Percentiles rank a stretch among this genome's conserved stretches.
Evolutionary conservation across 2,329 filamentous ascomycete genomes (phyloP).

Genomic region (Orbilia ellipsospora): DNA sequence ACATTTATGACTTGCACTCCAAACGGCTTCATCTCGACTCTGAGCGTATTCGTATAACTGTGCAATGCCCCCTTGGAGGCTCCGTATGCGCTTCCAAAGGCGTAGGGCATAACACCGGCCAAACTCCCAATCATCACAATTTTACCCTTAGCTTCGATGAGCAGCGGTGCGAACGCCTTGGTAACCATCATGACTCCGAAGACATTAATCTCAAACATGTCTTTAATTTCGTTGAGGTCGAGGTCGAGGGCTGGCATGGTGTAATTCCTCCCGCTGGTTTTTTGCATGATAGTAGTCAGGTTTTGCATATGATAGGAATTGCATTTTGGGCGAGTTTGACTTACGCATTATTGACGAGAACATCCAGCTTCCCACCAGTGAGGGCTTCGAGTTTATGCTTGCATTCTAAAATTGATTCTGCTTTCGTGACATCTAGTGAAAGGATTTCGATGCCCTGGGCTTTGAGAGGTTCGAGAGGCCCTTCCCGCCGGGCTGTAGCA

Average conservation of each 20-base stretch:
- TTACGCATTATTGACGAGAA: slow-evolving; percentile 72
- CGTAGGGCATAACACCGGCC: slow-evolving; percentile 59
- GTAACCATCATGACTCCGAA: slow-evolving; percentile 63
- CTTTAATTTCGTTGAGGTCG: slow-evolving; percentile 54
- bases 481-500: slow-evolving; percentile 68
- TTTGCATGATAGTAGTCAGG: slow-evolving; percentile 11
- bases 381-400: slow-evolving; percentile 65
- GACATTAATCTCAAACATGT: slow-evolving; percentile 63
- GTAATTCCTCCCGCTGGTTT: slow-evolving; percentile 59
- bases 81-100: slow-evolving; percentile 64
- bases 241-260: slow-evolving; percentile 61
- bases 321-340: slow-evolving; percentile 39
- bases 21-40: slow-evolving; percentile 63
- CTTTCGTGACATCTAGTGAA: slow-evolving; percentile 68
- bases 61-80: slow-evolving; percentile 64
- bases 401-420: slow-evolving; percentile 67
- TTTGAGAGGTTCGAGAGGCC: slow-evolving; percentile 66
- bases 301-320: too few relatives aligned
- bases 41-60: slow-evolving; percentile 63
- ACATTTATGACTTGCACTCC: slow-evolving; percentile 54
- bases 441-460: slow-evolving; percentile 67
- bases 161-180: slow-evolving; percentile 62
- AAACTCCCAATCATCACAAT: slow-evolving; percentile 65
- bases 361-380: slow-evolving; percentile 69
- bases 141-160: slow-evolving; percentile 61